Evolutionary conservation across 148 eudicot species (phyloP).

Genomic region (Polygonum aviculare): DNA sequence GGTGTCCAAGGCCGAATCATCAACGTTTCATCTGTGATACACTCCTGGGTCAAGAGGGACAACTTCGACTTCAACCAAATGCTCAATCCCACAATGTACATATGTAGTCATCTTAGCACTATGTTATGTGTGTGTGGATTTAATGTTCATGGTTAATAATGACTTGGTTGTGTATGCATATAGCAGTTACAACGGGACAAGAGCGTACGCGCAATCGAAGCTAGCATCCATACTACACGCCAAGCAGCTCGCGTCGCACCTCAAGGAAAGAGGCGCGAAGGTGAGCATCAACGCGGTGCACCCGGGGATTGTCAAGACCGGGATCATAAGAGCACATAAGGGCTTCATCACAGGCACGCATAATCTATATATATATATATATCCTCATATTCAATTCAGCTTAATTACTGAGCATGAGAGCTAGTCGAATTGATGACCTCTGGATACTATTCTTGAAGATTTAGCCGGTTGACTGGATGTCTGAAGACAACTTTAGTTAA

Average conservation of each 20-base stretch:
- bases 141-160: no score
- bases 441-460: no score
- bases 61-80: constrained; percentile 43
- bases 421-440: no score
- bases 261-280: constrained; percentile 76
- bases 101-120: not conserved
- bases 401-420: no score
- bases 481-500: no score
- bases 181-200: constrained; percentile 73
- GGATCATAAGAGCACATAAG: constrained; percentile 80
- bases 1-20: constrained; percentile 78
- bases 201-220: constrained; percentile 87
- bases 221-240: constrained; percentile 83
- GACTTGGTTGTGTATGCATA: not conserved
- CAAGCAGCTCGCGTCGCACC: constrained; percentile 66
- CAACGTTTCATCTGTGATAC: constrained; percentile 75
- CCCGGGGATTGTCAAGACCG: constrained; percentile 97
- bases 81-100: constrained; percentile 51
- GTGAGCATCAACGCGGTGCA: constrained; percentile 86
- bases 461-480: no score
- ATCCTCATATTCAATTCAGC: no score
- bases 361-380: no score
- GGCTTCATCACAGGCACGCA: constrained; percentile 96
- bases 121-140: not conserved
- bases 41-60: constrained; percentile 72